These are phyloP conservation scores for Cyclotella baltica DNA, from an alignment of 108 stramenopile species.

Conservation along the genomic window DNA sequence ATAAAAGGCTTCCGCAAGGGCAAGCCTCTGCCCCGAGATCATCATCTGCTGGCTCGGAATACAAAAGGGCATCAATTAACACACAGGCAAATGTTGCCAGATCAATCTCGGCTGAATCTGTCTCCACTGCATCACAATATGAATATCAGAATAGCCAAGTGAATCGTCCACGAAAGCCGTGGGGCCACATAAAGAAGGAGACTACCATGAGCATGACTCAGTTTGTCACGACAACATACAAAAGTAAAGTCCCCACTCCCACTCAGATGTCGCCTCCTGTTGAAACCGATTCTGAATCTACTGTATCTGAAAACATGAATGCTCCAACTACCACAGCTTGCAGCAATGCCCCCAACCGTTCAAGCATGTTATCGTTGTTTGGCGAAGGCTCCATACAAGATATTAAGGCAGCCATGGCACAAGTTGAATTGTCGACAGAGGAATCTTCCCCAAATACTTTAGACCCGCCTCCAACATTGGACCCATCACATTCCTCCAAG, in stretches of 20 bases:
- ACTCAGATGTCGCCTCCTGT: background rate
- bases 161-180: background rate
- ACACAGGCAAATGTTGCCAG: background rate
- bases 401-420: background rate
- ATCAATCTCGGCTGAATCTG: background rate
- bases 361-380: slow-evolving; percentile 10
- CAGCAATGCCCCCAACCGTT: background rate
- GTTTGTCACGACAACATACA: slow-evolving; percentile 1
- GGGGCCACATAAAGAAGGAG: background rate
- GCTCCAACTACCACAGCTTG: too few relatives aligned
- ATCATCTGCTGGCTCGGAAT: background rate
- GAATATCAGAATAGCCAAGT: background rate
- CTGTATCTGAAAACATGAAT: too few relatives aligned
- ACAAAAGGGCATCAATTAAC: background rate
- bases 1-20: too few relatives aligned
- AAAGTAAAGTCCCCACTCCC: too few relatives aligned
- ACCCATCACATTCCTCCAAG: slow-evolving; percentile 10
- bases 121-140: background rate
- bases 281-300: too few relatives aligned
- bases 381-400: background rate
- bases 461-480: slow-evolving; percentile 11
- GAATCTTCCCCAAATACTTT: slow-evolving; percentile 7
- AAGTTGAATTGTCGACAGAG: background rate
- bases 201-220: background rate
- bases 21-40: too few relatives aligned